A percentile compares a stretch with the other conserved stretches of the same genome.
Evolutionary conservation across 2,329 filamentous ascomycete species (phyloP).

Genomic region (Cytospora schulzeri): DNA sequence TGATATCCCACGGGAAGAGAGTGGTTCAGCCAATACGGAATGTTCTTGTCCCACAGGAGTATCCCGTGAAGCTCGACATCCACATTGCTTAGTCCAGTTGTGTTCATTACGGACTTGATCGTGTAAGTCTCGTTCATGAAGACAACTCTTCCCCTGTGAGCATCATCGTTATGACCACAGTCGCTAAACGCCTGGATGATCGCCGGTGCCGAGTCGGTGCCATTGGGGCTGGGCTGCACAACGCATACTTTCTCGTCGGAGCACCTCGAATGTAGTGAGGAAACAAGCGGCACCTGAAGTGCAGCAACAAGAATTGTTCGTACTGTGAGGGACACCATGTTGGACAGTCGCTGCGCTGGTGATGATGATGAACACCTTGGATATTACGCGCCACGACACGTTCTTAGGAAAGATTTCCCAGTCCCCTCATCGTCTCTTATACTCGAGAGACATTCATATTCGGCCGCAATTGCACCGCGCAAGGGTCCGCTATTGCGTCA

Average conservation of each 20-base stretch:
- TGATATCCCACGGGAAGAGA: conserved; percentile 45
- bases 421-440: not conserved
- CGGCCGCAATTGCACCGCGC: conserved; percentile 13
- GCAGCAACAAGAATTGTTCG: conserved; percentile 19
- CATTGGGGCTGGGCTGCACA: conserved; percentile 21
- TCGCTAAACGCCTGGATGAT: conserved; percentile 33
- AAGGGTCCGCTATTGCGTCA: conserved; percentile 20
- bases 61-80: conserved; percentile 35
- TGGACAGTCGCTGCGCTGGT: too few relatives aligned
- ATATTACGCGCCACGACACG: not conserved
- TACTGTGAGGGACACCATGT: conserved; percentile 15
- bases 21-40: conserved; percentile 43
- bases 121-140: conserved; percentile 34
- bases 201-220: conserved; percentile 23
- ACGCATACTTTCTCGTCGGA: conserved; percentile 10
- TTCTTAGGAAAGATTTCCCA: not conserved
- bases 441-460: not conserved
- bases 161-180: conserved; percentile 32
- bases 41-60: conserved; percentile 28
- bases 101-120: conserved; percentile 32
- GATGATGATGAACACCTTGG: conserved; percentile 1
- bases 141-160: conserved; percentile 31
- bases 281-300: conserved; percentile 24
- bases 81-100: conserved; percentile 34
- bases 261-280: conserved; percentile 4